Evolutionary conservation across 805 yeast genomes (phyloP).

Genomic region (Kodamaea sagamina): DNA sequence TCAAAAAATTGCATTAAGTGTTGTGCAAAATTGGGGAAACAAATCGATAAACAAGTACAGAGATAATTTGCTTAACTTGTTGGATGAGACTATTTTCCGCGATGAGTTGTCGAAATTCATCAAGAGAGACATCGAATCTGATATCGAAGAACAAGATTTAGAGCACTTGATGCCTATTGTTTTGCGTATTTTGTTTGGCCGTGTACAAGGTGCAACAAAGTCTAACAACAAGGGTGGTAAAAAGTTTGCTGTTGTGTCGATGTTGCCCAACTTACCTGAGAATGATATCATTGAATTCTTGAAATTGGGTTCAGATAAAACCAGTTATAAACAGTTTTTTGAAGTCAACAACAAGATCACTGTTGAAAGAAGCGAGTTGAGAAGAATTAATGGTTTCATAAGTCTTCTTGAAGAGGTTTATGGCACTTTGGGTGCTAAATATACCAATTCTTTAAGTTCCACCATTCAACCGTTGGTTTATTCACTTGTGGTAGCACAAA

Average conservation of each 20-base stretch:
- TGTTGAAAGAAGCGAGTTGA: slow-evolving; percentile 34
- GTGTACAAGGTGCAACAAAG: slow-evolving; percentile 68
- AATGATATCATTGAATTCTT: slow-evolving; percentile 61
- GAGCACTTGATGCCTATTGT: slow-evolving; percentile 66
- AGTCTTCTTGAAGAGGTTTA: slow-evolving; percentile 59
- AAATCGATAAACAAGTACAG: slow-evolving; percentile 62
- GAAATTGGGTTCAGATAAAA: slow-evolving; percentile 57
- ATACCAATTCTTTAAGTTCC: slow-evolving; percentile 48
- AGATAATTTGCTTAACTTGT: slow-evolving; percentile 69
- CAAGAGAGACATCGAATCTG: slow-evolving; percentile 47
- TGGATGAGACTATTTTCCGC: slow-evolving; percentile 81
- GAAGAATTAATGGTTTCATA: slow-evolving; percentile 64
- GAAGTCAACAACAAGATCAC: slow-evolving; percentile 17
- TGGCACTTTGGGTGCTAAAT: slow-evolving; percentile 59
- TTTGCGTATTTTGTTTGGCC: slow-evolving; percentile 78
- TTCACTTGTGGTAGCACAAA: slow-evolving; percentile 56
- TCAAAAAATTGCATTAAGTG: slow-evolving; percentile 73
- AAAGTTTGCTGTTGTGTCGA: slow-evolving; percentile 67
- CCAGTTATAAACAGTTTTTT: slow-evolving; percentile 43
- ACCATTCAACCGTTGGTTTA: slow-evolving; percentile 60
- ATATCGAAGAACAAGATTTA: slow-evolving; percentile 63
- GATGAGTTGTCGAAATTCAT: slow-evolving; percentile 78
- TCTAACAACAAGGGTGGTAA: slow-evolving; percentile 74
- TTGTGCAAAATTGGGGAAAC: slow-evolving; percentile 64
- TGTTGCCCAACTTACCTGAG: slow-evolving; percentile 58